phyloP scores from a whole-genome alignment of 2,329 filamentous ascomycete species.

The Neonectria coccinea region DNA sequence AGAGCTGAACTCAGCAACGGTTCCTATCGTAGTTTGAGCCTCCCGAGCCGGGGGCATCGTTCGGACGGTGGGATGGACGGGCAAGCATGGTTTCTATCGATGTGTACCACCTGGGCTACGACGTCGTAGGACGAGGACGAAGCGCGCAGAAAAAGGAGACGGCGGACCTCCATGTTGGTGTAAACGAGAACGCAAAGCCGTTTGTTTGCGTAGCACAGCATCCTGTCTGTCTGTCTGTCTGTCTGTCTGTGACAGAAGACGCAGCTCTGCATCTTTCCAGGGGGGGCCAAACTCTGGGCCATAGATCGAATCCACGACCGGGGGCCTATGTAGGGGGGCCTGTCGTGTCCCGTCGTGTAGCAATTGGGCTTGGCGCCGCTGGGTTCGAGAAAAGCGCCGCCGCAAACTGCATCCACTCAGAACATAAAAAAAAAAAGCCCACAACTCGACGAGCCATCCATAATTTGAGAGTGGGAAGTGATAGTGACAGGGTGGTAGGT shows the following conservation, averaged over 20 bases:
- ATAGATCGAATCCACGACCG: conserved; percentile 37
- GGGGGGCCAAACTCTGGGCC: conserved; percentile 13
- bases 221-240: conserved; percentile 15
- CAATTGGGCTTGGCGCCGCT: conserved; percentile 25
- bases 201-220: conserved; percentile 2
- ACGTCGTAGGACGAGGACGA: not conserved
- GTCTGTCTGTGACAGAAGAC: conserved; percentile 12
- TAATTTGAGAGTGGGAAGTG: conserved; percentile 20
- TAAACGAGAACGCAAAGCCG: conserved; percentile 9
- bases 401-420: conserved; percentile 41
- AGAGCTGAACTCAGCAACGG: conserved; percentile 11
- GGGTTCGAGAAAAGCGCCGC: conserved; percentile 19
- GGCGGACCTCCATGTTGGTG: no score
- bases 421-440: conserved; percentile 5
- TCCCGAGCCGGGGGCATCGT: conserved; percentile 10
- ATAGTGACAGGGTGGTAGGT: not conserved
- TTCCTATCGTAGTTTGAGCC: conserved; percentile 10
- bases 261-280: not conserved
- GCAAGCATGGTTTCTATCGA: not conserved
- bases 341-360: conserved; percentile 18
- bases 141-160: not conserved
- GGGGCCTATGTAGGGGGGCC: not conserved
- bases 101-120: not conserved
- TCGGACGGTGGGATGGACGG: not conserved
- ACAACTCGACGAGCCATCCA: conserved; percentile 23